phyloP scores from a whole-genome alignment of 768 basidiomycete genomes.

The Tulasnella sp. region DNA sequence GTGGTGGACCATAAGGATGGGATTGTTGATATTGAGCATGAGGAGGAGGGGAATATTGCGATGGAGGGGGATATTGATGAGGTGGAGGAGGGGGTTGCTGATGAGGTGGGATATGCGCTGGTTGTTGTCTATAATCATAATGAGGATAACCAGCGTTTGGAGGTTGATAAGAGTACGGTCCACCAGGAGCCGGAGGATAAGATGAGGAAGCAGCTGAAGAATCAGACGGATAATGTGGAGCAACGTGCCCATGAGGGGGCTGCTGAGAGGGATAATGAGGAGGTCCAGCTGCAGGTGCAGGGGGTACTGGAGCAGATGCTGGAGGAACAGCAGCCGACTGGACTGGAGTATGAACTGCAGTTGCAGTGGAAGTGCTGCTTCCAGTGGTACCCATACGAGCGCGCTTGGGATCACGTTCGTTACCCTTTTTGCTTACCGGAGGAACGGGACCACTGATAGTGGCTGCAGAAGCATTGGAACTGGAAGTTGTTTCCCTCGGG shows the following conservation, averaged over 20 bases:
- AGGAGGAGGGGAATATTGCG: conserved; percentile 8
- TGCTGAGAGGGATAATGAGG: neutral
- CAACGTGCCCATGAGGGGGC: no score
- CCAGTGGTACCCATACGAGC: conserved; percentile 3
- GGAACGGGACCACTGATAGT: no score
- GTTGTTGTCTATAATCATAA: conserved; percentile 1
- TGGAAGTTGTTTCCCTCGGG: no score
- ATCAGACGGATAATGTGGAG: no score
- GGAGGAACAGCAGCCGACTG: conserved; percentile 7
- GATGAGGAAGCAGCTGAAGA: no score
- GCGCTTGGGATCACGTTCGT: conserved; percentile 11
- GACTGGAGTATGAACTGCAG: conserved; percentile 8
- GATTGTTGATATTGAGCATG: neutral
- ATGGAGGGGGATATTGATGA: conserved; percentile 15
- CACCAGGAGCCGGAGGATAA: no score
- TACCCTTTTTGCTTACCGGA: neutral
- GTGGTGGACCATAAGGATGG: conserved; percentile 1
- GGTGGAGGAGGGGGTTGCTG: conserved; percentile 3
- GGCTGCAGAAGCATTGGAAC: no score
- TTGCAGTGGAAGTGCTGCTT: neutral
- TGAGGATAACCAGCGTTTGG: conserved; percentile 1
- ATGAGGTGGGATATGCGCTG: neutral
- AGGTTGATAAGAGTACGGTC: no score
- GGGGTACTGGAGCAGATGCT: neutral
- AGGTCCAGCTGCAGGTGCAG: neutral